A percentile compares a stretch with the other conserved stretches of the same genome.
Conservation (phyloP, 306 rosid species). For the Ochetophila trinervis region DNA sequence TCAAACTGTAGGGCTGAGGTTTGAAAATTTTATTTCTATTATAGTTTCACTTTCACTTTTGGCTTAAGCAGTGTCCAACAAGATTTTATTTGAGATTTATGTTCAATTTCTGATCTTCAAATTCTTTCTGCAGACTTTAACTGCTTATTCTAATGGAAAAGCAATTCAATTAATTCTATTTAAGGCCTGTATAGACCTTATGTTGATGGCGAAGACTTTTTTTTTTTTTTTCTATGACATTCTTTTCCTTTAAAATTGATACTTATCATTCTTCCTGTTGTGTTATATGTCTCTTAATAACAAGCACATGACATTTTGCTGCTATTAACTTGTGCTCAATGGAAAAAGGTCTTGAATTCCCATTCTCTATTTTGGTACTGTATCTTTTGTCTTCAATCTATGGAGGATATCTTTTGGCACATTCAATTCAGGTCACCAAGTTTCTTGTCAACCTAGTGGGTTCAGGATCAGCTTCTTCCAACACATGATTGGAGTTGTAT, state of each 20-base stretch:
- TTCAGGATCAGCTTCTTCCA: conserved; percentile 1
- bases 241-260: background rate
- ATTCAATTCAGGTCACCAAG: background rate
- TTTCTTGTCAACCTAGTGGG: background rate
- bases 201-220: background rate
- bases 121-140: background rate
- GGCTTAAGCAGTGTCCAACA: background rate
- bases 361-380: background rate
- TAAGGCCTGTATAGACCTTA: background rate
- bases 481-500: too few relatives aligned
- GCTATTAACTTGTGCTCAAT: too few relatives aligned
- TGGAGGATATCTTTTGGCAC: background rate
- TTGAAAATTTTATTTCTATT: background rate
- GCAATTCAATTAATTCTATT: background rate
- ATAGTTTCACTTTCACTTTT: background rate
- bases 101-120: background rate
- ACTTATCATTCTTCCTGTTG: background rate
- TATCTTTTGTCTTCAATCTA: background rate
- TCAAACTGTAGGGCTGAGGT: conserved; percentile 6
- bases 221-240: background rate
- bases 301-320: background rate
- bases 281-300: background rate
- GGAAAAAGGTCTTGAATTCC: too few relatives aligned
- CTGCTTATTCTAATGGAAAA: conserved; percentile 6
- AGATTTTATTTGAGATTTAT: background rate